Evolutionary conservation across 331 rosid genomes (phyloP).

Genomic region (Spiraea crenata): DNA sequence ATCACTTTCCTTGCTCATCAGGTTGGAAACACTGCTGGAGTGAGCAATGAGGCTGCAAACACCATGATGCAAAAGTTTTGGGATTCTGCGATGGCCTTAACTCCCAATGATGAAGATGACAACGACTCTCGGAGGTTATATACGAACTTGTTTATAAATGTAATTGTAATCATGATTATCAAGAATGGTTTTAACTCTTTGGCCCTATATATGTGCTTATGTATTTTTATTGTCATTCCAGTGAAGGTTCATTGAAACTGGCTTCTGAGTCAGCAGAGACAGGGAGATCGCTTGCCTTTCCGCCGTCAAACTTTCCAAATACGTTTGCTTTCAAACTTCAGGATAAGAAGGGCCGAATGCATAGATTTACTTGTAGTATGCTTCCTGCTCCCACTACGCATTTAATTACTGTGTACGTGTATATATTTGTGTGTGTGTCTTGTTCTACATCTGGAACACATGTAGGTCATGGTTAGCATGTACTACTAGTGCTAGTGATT

Average conservation of each 20-base stretch:
- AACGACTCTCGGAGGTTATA: conserved; percentile 77
- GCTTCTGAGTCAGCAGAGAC: conserved; percentile 76
- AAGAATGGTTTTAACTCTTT: conserved; percentile 9
- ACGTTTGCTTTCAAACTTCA: conserved; percentile 77
- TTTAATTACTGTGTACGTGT: neutral
- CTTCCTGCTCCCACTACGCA: conserved; percentile 10
- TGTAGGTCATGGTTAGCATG: too few species aligned
- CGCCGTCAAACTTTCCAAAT: conserved; percentile 34
- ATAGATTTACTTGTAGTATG: conserved; percentile 90
- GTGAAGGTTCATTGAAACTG: conserved; percentile 75
- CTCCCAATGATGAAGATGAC: conserved; percentile 68
- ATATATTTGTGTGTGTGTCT: neutral
- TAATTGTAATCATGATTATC: neutral
- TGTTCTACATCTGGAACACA: too few species aligned
- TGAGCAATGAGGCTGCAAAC: conserved; percentile 65
- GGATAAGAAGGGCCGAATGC: conserved; percentile 82
- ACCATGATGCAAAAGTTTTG: conserved; percentile 90
- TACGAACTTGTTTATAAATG: conserved; percentile 4
- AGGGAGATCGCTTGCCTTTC: conserved; percentile 50
- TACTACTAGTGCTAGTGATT: too few species aligned
- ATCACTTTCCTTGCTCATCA: conserved; percentile 35
- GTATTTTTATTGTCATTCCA: conserved; percentile 38
- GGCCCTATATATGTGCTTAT: conserved; percentile 23
- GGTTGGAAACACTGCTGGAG: conserved; percentile 72
- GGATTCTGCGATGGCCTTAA: conserved; percentile 92